Base-by-base conservation (phyloP, 176 grass and related monocot genomes). In the Neostapfia colusana region DNA sequence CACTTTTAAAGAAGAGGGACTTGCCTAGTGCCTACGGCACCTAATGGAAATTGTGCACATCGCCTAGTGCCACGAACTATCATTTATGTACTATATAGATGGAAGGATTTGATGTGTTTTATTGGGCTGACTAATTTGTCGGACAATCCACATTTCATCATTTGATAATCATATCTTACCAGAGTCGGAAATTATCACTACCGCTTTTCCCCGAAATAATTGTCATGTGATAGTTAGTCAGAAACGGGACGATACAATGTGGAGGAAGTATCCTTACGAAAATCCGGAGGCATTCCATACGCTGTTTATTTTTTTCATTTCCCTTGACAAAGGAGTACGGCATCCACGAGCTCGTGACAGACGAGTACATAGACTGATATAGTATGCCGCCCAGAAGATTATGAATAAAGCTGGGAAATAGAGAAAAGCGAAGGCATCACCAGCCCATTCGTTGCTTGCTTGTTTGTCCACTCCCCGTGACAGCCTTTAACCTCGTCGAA, bases 351-450 rank as follows among this genome's bases (percentile, higher is more conserved):
- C 7, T 54, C 1, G 49, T 5, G 49, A 20, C 49, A 18, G 48
- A 20, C 49, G 17, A n/a, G n/a, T n/a, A n/a, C n/a, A n/a, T n/a
- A n/a, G 59, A 15, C 26, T 58, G 64, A 64, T 64, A 64, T 55
- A 41, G 48, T 44, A 36, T 56, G 15, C 38, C 25, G n/a, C n/a
- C n/a, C n/a, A 67, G 36, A 35, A 43, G 67, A 83, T 83, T 74
- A 53, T 2, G 2, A n/a, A 53, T 1, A n/a, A 45, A 67, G 70
- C 48, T 14, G 42, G 45, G 69, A 25, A 51, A 11, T 3, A 15
- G 63, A 26, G 40, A 65, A 46, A 60, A 17, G 53, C 10, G 11
- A 4, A 24, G 17, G 49, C 20, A 73, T 56, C 50, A 4, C 5
- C 41, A 27, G 11, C 4, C 25, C 10, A 36, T n/a, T 41, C 43